Evolutionary conservation across 2,329 filamentous ascomycete species (phyloP).

Genomic region (Aspergillus pseudoviridinutans): DNA sequence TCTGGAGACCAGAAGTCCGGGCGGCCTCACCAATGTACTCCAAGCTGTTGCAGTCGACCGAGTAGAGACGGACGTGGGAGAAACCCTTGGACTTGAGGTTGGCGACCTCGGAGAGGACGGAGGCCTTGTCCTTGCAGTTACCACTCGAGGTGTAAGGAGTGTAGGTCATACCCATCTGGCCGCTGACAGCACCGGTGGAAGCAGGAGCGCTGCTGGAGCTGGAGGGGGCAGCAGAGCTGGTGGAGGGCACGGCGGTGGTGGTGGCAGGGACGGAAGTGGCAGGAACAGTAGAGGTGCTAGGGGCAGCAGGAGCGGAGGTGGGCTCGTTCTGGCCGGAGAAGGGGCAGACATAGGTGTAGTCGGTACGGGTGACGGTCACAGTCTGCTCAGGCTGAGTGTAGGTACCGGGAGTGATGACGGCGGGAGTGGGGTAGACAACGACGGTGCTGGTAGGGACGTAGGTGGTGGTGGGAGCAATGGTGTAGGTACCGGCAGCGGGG

Average conservation of each 20-base stretch:
- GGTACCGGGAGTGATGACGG: constrained; percentile 63
- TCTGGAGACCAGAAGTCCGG: constrained; percentile 62
- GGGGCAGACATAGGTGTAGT: constrained; percentile 68
- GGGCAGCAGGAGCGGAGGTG: constrained; percentile 24
- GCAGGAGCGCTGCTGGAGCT: constrained; percentile 10
- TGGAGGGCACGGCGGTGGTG: constrained; percentile 21
- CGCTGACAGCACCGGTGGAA: constrained; percentile 26
- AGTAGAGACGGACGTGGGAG: constrained; percentile 75
- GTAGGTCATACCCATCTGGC: constrained; percentile 73
- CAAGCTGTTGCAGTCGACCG: constrained; percentile 82
- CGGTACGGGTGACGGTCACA: constrained; percentile 66
- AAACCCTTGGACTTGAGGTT: constrained; percentile 64
- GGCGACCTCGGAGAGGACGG: constrained; percentile 59
- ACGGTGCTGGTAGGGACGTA: constrained; percentile 52
- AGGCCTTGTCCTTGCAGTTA: constrained; percentile 60
- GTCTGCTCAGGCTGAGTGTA: constrained; percentile 66
- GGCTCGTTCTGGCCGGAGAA: constrained; percentile 47
- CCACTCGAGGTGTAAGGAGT: constrained; percentile 62
- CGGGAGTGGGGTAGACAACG: constrained; percentile 60
- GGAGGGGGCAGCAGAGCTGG: constrained; percentile 24
- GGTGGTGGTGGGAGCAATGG: constrained; percentile 65
- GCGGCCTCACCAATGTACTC: constrained; percentile 68
- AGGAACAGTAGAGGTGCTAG: constrained; percentile 15
- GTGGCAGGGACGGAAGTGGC: constrained; percentile 5
- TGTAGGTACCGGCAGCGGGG: constrained; percentile 71